Base-by-base conservation (phyloP, 2,329 filamentous ascomycete species). In the Ilyonectria robusta region DNA sequence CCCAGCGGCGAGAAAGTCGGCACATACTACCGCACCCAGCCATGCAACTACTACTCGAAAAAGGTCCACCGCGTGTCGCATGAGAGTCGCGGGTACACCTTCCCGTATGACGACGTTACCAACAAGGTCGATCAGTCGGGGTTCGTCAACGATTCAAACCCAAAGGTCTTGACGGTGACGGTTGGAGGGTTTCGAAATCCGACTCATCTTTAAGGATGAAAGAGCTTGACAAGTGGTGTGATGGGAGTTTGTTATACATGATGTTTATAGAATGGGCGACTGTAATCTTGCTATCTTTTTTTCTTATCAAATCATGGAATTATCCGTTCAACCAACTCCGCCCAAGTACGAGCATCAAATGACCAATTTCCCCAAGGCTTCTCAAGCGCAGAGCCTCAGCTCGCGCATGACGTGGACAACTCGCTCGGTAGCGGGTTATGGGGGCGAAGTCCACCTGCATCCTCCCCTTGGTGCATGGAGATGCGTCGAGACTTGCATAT, bases 101-200 rank as follows among this genome's bases (percentile, higher is more conserved):
- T 93, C 72, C 89, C 91, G 0, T 93, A 93, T 75, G 91, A 93
- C 75, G 91, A 93, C 78, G 91, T 93, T 84, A 84, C 23, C 83
- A 88, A 4, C 80, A 79, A n/a, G 81, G 81, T 47, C 87, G 89
- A 92, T 76, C 89, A 91, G 79, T 88, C 88, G 21, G 91, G 91
- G 1, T 88, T 86, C 65, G 84, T 93, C 21, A 87, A 84, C 67
- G 89, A 90, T 75, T 79, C 82, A 2, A 84, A 83, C 59, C 90
- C 90, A 1, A 78, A 81, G 76, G 73, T 88, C 65, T 81, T 91
- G 72, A 89, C 85, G 1, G 84, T 92, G 56, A 84, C 84, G 2
- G 81, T 92, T 37, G 89, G 89, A 13, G 87, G 67, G 51, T 42
- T 47, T 19, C 50, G 54, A n/a, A 37, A 15, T 6, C 15, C 8